Conservation (phyloP, 2,329 filamentous ascomycete species). For the Alternaria conjuncta region DNA sequence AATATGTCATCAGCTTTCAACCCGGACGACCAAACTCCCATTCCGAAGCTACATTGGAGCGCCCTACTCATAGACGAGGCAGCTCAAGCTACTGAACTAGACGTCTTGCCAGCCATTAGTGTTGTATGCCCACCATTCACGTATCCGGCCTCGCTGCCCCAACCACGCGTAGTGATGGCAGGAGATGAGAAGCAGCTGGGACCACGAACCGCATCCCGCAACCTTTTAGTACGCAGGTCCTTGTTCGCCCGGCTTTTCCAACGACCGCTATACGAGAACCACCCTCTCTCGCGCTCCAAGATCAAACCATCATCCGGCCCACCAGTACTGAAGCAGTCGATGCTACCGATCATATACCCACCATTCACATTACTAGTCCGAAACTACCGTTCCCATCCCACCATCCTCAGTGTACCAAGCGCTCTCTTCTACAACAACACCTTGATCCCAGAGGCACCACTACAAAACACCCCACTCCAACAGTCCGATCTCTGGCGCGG, state of each 20-base stretch:
- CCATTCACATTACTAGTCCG: constrained; percentile 54
- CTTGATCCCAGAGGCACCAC: constrained; percentile 49
- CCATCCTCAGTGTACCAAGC: constrained; percentile 52
- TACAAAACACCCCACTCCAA: constrained; percentile 31
- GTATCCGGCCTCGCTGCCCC: constrained; percentile 22
- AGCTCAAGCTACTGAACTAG: constrained; percentile 54
- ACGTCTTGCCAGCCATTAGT: constrained; percentile 50
- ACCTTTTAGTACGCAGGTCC: constrained; percentile 44
- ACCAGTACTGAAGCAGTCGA: constrained; percentile 36
- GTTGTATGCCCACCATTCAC: constrained; percentile 47
- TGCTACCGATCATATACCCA: constrained; percentile 52
- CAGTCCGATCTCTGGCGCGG: constrained; percentile 46
- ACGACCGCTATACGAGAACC: constrained; percentile 47
- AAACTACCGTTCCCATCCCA: constrained; percentile 57
- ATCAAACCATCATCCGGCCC: constrained; percentile 29
- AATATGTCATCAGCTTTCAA: constrained; percentile 41
- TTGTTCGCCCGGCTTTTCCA: constrained; percentile 53
- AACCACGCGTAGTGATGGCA: constrained; percentile 54
- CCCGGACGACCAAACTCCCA: constrained; percentile 20
- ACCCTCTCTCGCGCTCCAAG: constrained; percentile 50
- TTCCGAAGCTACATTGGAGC: constrained; percentile 48
- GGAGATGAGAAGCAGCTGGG: constrained; percentile 56
- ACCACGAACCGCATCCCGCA: constrained; percentile 46
- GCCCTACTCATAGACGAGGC: constrained; percentile 56
- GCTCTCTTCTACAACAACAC: constrained; percentile 55